Evolutionary conservation across 176 grass and related monocot genomes (phyloP), one percentile per base, ranked within the genome.

Genomic region (Luzula sylvatica): DNA sequence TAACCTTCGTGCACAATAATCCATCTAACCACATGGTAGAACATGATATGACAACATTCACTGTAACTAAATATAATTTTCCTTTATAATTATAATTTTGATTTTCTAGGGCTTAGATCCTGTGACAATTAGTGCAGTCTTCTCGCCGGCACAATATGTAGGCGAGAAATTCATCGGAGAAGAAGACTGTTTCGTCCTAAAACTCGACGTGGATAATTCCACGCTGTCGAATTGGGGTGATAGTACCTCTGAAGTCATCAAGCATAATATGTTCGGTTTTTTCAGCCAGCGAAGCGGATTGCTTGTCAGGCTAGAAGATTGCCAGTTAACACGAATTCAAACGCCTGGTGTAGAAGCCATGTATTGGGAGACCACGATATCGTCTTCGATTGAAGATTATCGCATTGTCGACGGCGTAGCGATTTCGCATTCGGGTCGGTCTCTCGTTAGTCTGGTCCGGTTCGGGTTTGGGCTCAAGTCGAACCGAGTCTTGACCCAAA

Each of bases 211-310:
- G 8, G 82, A 87, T 0, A 70, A 72, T 3, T 80, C 72, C 2
- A 72, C 76, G 22, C 77, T 98, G 4, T 98, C 82, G 1, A 92
- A 76, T 58, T 87, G 85, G 82, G 82, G 93, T 24, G 93, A 98
- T 58, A 75, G 75, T 61, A 98, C 86, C 2, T 85, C 93, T 22
- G 93, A 98, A 68, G 78, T 92, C 50, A 90, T 98, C 65, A 83
- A 83, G 69, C 93, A 98, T 32, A 82, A 70, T 4, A 62, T 98
- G 72, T 68, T 81, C 48, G 93, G 86, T 6, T 98, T 79, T 67
- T 98, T 98, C 63, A 98, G 93, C 82, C 93, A 92, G 67, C 81
- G 86, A 30, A 92, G 93, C 51, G 93, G 93, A 11, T 76, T 92
- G 20, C 82, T 98, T 18, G 69, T 78, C 28, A 42, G 71, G 2